These are phyloP conservation scores for Bimuria novae-zelandiae DNA, from an alignment of 2,329 filamentous ascomycete genomes.

Conservation along the genomic window DNA sequence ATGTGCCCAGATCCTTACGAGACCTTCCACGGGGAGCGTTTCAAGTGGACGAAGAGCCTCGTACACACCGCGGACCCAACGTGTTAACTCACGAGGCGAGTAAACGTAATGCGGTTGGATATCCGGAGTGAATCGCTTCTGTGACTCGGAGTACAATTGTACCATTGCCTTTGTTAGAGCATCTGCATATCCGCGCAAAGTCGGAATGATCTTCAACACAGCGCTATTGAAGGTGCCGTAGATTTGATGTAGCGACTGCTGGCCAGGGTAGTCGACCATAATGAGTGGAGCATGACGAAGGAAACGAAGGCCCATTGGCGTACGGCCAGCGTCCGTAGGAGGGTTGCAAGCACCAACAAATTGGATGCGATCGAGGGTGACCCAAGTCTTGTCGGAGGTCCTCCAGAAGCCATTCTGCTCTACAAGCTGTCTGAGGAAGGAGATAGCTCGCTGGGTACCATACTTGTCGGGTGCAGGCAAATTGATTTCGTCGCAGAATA, in stretches of 20 bases:
- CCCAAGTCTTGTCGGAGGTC: slow-evolving; percentile 96
- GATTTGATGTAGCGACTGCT: slow-evolving; percentile 92
- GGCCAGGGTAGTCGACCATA: slow-evolving; percentile 99
- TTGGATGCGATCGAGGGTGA: slow-evolving; percentile 95
- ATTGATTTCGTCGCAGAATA: slow-evolving; percentile 99
- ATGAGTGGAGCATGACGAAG: slow-evolving; percentile 95
- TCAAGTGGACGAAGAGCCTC: slow-evolving; percentile 95
- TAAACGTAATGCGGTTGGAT: slow-evolving; percentile 99
- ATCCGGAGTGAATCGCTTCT: slow-evolving; percentile 90
- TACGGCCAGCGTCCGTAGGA: slow-evolving; percentile 95
- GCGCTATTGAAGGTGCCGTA: slow-evolving; percentile 98
- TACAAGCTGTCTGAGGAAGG: slow-evolving; percentile 94
- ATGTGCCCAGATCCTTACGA: slow-evolving; percentile 97
- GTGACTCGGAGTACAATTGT: slow-evolving; percentile 91
- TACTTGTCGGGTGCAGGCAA: slow-evolving; percentile 97
- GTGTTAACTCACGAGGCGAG: slow-evolving; percentile 95
- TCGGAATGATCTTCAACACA: slow-evolving; percentile 93
- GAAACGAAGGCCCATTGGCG: slow-evolving; percentile 90
- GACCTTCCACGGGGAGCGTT: slow-evolving; percentile 81
- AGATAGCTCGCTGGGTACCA: slow-evolving; percentile 94
- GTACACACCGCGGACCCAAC: slow-evolving; percentile 97
- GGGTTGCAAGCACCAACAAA: slow-evolving; percentile 99
- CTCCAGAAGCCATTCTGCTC: slow-evolving; percentile 99
- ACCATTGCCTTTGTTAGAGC: slow-evolving; percentile 97
- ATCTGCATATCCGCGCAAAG: slow-evolving; percentile 92